phyloP scores from a whole-genome alignment of 2,329 filamentous ascomycete species.

The Fusarium sp. region DNA sequence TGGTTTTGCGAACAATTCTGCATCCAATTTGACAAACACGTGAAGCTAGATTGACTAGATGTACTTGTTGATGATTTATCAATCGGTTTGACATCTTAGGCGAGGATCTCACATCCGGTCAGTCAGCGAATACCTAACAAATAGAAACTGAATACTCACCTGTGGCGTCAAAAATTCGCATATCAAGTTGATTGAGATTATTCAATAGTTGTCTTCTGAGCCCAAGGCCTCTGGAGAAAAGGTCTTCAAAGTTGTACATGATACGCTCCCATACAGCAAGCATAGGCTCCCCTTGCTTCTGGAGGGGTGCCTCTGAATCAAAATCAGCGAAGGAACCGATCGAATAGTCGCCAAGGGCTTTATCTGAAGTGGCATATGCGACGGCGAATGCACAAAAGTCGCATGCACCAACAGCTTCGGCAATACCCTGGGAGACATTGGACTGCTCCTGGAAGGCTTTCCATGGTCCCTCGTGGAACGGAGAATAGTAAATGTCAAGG shows the following conservation, averaged over 20 bases:
- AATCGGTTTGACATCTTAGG: not conserved
- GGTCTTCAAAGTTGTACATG: not conserved
- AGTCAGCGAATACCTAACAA: fast-evolving
- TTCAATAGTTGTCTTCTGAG: not conserved
- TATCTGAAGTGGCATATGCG: not conserved
- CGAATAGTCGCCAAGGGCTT: not conserved
- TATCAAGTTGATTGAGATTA: not conserved
- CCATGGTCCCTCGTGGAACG: conserved; percentile 11
- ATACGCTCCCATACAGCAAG: not conserved
- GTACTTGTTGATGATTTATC: not conserved
- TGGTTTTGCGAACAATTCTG: not conserved
- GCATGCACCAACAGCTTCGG: not conserved
- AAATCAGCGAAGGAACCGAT: not conserved
- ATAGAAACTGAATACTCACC: not conserved
- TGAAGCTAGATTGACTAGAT: not conserved
- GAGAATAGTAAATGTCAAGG: not conserved
- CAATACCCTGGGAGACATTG: too few relatives aligned
- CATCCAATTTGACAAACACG: not conserved
- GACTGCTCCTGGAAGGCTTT: not conserved
- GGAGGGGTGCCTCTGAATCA: too few relatives aligned
- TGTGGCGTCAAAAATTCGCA: not conserved
- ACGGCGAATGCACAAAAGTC: conserved; percentile 7
- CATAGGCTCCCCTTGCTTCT: not conserved
- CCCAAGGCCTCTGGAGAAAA: not conserved
- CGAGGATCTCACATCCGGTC: not conserved